These are phyloP conservation scores for Panicum miliaceum DNA, from an alignment of 176 grass and related monocot species.

Conservation along the genomic window DNA sequence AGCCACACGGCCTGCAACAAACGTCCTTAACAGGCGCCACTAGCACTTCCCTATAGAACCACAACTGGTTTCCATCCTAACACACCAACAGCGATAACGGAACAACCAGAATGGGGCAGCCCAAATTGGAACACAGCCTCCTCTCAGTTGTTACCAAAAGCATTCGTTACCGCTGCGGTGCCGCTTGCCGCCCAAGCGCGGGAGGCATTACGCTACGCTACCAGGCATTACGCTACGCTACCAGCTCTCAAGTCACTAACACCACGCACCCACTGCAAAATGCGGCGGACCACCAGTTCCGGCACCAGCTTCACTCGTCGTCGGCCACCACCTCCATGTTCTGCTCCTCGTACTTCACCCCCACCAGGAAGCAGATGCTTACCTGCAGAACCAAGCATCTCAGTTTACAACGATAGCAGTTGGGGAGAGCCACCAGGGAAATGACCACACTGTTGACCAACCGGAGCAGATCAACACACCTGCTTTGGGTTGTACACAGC, in stretches of 20 bases:
- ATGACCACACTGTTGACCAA: no score
- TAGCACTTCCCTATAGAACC: not conserved
- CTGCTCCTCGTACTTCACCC: slow-evolving; percentile 82
- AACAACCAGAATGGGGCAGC: not conserved
- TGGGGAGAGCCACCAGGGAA: not conserved
- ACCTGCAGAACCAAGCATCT: slow-evolving; percentile 40
- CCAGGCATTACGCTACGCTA: not conserved
- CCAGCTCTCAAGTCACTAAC: not conserved
- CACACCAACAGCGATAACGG: not conserved
- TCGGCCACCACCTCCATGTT: slow-evolving; percentile 61
- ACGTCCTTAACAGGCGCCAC: not conserved
- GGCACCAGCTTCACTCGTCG: slow-evolving; percentile 31
- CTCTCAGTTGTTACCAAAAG: not conserved
- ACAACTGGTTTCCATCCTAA: not conserved
- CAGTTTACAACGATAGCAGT: not conserved
- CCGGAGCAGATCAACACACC: slow-evolving; percentile 26
- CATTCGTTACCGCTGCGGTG: not conserved
- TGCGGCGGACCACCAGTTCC: not conserved
- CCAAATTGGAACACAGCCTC: slow-evolving; percentile 17
- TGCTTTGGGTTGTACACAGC: slow-evolving; percentile 82
- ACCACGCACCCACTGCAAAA: not conserved
- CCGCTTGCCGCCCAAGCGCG: not conserved
- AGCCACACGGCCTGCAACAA: not conserved
- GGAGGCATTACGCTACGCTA: not conserved
- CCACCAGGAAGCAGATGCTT: slow-evolving; percentile 78